These are phyloP conservation scores for Nemania sp. DNA, from an alignment of 2,329 filamentous ascomycete species.

Conservation along the genomic window DNA sequence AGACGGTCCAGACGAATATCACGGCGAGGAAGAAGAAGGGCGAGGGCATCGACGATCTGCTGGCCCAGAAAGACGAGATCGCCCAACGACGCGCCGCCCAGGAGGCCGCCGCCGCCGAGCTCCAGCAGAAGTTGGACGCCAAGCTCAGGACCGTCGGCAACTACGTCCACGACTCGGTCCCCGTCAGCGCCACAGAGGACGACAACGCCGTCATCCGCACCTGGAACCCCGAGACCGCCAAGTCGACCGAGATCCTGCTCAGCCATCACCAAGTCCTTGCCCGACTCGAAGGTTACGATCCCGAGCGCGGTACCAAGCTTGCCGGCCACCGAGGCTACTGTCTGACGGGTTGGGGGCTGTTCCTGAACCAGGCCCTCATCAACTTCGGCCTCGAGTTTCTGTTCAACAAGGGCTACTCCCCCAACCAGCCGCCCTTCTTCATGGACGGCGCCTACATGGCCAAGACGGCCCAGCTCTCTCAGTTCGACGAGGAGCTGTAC, in stretches of 20 bases:
- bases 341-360: constrained; percentile 77
- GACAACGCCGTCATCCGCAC: constrained; percentile 77
- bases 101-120: constrained; percentile 71
- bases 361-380: constrained; percentile 88
- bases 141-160: constrained; percentile 89
- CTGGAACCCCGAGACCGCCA: constrained; percentile 77
- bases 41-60: constrained; percentile 83
- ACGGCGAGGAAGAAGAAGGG: constrained; percentile 51
- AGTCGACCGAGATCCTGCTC: constrained; percentile 76
- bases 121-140: constrained; percentile 57
- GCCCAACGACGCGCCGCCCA: constrained; percentile 72
- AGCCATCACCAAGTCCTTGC: constrained; percentile 95
- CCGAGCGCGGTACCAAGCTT: constrained; percentile 86
- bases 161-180: constrained; percentile 78
- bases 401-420: constrained; percentile 76
- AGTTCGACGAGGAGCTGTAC: constrained; percentile 98
- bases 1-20: constrained; percentile 54
- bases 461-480: constrained; percentile 94
- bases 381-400: constrained; percentile 96
- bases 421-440: constrained; percentile 87
- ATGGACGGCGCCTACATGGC: constrained; percentile 95
- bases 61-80: constrained; percentile 45
- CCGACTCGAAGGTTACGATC: constrained; percentile 87
- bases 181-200: constrained; percentile 56
- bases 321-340: constrained; percentile 96